These are phyloP conservation scores for Sugiyamaella xylanicola DNA, from an alignment of 1,139 yeast genomes.

Conservation along the genomic window DNA sequence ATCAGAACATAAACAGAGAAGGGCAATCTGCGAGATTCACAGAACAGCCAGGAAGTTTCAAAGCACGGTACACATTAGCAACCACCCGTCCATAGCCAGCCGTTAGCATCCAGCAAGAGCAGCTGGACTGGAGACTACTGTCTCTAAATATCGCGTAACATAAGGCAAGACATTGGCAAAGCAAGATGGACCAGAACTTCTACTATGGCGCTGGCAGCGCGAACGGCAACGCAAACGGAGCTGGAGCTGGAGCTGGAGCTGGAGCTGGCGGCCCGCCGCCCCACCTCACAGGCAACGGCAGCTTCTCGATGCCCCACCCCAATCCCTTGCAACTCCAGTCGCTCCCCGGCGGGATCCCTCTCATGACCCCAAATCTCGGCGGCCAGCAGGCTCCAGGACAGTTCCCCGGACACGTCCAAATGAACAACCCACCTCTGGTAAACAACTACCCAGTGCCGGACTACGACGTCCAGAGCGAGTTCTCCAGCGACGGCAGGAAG, in stretches of 20 bases:
- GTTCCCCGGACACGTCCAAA: not conserved
- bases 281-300: not conserved
- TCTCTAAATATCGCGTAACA: no score
- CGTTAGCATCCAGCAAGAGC: no score
- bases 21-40: no score
- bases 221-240: no score
- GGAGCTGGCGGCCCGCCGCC: not conserved
- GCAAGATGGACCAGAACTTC: not conserved
- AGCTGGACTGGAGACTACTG: no score
- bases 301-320: not conserved
- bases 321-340: not conserved
- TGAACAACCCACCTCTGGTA: not conserved
- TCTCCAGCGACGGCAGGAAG: conserved; percentile 42
- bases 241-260: no score
- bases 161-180: no score
- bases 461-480: conserved; percentile 12
- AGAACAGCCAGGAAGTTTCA: no score
- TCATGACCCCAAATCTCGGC: not conserved
- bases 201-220: not conserved
- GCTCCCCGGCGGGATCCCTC: not conserved
- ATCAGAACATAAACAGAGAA: no score
- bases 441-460: not conserved
- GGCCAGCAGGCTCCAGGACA: not conserved
- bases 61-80: no score
- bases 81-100: no score